Evolutionary conservation across 2,329 filamentous ascomycete species (phyloP).

Genomic region (Didymella segeticola): DNA sequence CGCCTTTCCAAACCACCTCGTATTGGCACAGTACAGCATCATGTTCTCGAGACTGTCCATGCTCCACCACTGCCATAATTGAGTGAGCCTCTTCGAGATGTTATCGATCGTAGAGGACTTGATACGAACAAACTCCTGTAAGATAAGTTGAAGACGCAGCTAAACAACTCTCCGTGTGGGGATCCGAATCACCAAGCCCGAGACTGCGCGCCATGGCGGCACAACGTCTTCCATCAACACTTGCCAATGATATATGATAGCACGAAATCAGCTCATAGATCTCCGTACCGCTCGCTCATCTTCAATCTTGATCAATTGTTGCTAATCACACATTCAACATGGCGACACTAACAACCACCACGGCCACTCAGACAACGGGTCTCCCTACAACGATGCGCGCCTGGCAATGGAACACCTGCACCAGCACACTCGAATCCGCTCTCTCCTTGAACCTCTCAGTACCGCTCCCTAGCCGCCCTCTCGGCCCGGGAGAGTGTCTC

Average conservation of each 20-base stretch:
- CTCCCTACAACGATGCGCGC: constrained; percentile 31
- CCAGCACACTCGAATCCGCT: constrained; percentile 20
- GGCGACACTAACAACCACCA: constrained; percentile 1
- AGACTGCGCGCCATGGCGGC: constrained; percentile 1
- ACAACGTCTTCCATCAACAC: constrained; percentile 3
- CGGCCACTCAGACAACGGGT: neutral
- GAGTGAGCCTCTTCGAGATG: no score
- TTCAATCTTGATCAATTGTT: neutral
- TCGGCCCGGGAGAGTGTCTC: constrained; percentile 20
- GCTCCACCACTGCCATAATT: no score
- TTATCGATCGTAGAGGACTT: no score
- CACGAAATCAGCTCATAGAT: constrained; percentile 1
- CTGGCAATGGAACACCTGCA: constrained; percentile 30
- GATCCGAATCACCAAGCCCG: constrained; percentile 11
- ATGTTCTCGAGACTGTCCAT: no score
- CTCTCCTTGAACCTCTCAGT: constrained; percentile 19
- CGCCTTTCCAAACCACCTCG: no score
- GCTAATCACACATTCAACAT: neutral
- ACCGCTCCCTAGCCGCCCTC: constrained; percentile 10
- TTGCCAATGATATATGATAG: neutral
- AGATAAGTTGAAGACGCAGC: neutral
- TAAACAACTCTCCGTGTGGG: constrained; percentile 9
- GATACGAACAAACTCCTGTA: neutral
- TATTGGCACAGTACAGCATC: no score
- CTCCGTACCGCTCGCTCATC: no score